A percentile compares a stretch with the other conserved stretches of the same genome.
Evolutionary conservation across 1,284 basidiomycete genomes (phyloP).

Genomic region (Cryptococcus neoformans): DNA sequence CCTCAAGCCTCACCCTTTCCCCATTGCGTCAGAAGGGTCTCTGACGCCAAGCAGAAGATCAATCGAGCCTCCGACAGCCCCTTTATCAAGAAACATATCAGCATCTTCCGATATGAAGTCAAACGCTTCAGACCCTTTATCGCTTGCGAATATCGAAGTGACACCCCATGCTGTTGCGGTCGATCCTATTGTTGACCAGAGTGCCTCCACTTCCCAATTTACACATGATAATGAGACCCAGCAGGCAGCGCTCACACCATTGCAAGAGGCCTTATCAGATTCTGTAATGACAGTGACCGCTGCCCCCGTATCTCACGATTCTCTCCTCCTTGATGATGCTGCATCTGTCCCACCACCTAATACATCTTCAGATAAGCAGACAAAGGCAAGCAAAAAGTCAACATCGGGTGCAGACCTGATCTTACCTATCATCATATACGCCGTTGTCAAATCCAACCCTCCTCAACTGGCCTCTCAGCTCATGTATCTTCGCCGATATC

Average conservation of each 20-base stretch:
- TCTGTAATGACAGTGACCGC: slow-evolving; percentile 24
- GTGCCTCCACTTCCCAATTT: slow-evolving; percentile 18
- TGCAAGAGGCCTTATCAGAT: slow-evolving; percentile 37
- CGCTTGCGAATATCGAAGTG: slow-evolving; percentile 3
- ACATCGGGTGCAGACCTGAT: slow-evolving; percentile 50
- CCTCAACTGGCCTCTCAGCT: slow-evolving; percentile 78
- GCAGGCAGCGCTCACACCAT: slow-evolving; percentile 6
- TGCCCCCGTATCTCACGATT: slow-evolving; percentile 2
- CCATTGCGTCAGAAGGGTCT: background rate
- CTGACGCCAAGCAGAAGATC: background rate
- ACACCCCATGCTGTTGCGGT: slow-evolving; percentile 1
- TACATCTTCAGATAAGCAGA: background rate
- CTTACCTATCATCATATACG: slow-evolving; percentile 81
- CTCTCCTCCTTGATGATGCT: background rate
- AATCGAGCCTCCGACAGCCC: background rate
- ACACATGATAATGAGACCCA: slow-evolving; percentile 13
- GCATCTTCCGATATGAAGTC: background rate
- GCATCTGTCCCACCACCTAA: slow-evolving; percentile 8
- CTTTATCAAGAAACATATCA: background rate
- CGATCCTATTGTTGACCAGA: background rate
- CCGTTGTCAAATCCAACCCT: slow-evolving; percentile 87
- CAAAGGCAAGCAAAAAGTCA: slow-evolving; percentile 10
- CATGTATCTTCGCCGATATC: slow-evolving; percentile 80
- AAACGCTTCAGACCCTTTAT: slow-evolving; percentile 9
- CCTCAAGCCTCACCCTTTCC: slow-evolving; percentile 3